Evolutionary conservation across 768 basidiomycete species (phyloP).

Genomic region (Rhizopogon rudus): DNA sequence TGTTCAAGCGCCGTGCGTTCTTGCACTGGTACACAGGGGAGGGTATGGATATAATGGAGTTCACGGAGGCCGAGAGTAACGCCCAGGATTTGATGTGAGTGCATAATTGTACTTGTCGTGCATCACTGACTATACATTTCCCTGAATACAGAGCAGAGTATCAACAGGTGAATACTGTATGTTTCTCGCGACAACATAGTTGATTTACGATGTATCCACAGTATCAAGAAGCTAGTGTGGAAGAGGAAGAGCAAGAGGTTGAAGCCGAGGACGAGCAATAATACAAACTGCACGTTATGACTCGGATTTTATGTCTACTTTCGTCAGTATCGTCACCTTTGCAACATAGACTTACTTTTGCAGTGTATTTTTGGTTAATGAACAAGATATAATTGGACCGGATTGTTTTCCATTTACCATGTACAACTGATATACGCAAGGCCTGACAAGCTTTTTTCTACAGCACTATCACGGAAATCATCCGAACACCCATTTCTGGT

Average conservation of each 20-base stretch:
- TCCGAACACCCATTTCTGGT: too few species aligned
- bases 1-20: constrained; percentile 86
- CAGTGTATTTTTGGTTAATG: not conserved
- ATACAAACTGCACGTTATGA: not conserved
- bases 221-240: constrained; percentile 57
- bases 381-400: not conserved
- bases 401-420: not conserved
- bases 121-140: constrained; percentile 6
- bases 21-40: constrained; percentile 90
- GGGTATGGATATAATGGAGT: constrained; percentile 84
- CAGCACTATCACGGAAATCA: not conserved
- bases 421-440: not conserved
- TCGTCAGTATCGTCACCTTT: not conserved
- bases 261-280: constrained; percentile 26
- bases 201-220: constrained; percentile 17
- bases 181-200: not conserved
- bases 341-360: not conserved
- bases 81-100: constrained; percentile 74
- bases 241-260: constrained; percentile 39
- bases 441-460: not conserved
- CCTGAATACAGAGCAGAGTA: constrained; percentile 67
- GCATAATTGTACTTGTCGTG: not conserved
- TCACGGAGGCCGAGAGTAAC: constrained; percentile 86
- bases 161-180: constrained; percentile 55
- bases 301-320: not conserved